Base-by-base conservation (phyloP, 805 yeast genomes). In the Zygotorulaspora florentina region DNA sequence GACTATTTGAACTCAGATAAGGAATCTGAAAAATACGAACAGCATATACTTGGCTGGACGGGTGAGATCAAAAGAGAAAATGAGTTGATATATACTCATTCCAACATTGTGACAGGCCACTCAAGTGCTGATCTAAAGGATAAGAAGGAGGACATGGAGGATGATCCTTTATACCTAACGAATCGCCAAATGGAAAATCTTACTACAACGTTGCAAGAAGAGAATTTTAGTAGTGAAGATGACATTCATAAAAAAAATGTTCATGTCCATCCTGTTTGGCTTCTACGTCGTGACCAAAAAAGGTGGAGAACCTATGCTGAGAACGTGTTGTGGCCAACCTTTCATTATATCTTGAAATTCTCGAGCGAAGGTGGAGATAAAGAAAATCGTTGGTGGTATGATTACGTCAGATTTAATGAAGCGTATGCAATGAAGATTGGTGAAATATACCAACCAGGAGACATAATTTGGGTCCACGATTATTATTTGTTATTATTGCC, bases 281-380 rank as follows among this genome's bases (percentile, higher is more conserved):
- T 91, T 28, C 71, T 85, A 45, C 77, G 93, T 50, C 77, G 82
- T 50, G 85, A 85, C 65, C 95, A 86, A 64, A 72, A 72, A 36
- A 72, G 90, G 48, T 91, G 97, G 96, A 76, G 97, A 54, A 75
- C 75, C 54, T 91, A 87, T 61, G 95, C 97, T 1, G 98, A 91
- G 62, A 80, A 85, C 56, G 83, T 83, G 16, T 70, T 93, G 25
- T 93, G 99, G 98, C 96, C 96, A 1, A 84, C 88, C 2, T 81
- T 91, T 67, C 99, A 93, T 62, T 93, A 93, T 68, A 88, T 93
- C 64, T 85, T 87, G 65, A 83, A 83, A 36, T 83, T 83, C 46
- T 77, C 85, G 0, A 75, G 81, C 2, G 84, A 84, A 61, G 87
- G 87, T 3, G 73, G 76, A 26, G 80, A 75, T 31, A 50, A 55